Evolutionary conservation across 148 eudicot genomes (phyloP).

Genomic region (Silene latifolia): DNA sequence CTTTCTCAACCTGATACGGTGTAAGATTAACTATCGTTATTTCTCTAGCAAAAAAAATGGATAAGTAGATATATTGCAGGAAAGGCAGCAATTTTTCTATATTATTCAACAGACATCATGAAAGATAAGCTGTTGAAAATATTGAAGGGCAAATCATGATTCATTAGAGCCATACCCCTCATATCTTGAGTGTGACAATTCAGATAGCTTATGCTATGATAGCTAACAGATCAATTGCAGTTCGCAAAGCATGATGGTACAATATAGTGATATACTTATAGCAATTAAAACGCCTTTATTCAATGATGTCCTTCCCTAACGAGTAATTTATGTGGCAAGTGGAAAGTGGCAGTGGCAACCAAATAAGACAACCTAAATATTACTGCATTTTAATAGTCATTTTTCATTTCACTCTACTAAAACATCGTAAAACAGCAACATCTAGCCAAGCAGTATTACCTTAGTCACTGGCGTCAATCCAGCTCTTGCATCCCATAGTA

Average conservation of each 20-base stretch:
- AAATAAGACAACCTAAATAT: not conserved
- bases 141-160: not conserved
- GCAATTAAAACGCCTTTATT: not conserved
- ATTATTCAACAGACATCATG: not conserved
- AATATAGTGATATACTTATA: not conserved
- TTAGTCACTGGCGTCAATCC: slow-evolving; percentile 61
- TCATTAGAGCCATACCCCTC: too few relatives aligned
- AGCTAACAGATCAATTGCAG: too few relatives aligned
- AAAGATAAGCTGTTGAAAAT: not conserved
- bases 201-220: too few relatives aligned
- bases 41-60: slow-evolving; percentile 10
- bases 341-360: not conserved
- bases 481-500: slow-evolving; percentile 84
- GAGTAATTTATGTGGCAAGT: not conserved
- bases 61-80: not conserved
- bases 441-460: slow-evolving; percentile 34
- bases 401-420: not conserved
- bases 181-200: too few relatives aligned
- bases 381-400: slow-evolving; percentile 1
- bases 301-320: not conserved
- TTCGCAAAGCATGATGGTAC: too few relatives aligned
- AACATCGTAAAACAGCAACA: not conserved
- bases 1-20: slow-evolving; percentile 75
- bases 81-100: not conserved
- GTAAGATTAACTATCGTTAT: slow-evolving; percentile 8